phyloP scores from a whole-genome alignment of 192 early-diverging fungal genomes.

The Backusella psychrophila region DNA sequence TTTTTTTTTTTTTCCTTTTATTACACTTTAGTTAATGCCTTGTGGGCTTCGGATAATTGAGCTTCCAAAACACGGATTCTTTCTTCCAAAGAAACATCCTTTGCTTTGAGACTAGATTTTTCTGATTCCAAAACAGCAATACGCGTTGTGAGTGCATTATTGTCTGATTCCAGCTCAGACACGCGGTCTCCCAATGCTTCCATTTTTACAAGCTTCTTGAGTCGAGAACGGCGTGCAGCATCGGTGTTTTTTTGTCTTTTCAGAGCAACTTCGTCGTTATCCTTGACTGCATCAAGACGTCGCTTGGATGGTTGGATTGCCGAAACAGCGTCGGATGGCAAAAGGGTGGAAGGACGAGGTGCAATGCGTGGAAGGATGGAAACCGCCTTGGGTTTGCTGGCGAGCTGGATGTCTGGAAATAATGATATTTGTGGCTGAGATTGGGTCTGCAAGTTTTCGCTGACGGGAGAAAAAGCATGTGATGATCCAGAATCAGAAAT shows the following conservation, averaged over 20 bases:
- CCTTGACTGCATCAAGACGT: slow-evolving; percentile 2
- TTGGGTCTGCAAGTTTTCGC: neutral
- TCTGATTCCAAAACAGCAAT: slow-evolving; percentile 55
- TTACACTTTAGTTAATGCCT: slow-evolving; percentile 23
- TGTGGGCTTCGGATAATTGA: slow-evolving; percentile 38
- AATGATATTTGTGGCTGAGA: slow-evolving; percentile 4
- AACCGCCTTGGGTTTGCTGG: no score
- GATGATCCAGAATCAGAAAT: slow-evolving; percentile 11
- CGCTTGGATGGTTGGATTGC: slow-evolving; percentile 4
- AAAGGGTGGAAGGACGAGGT: neutral
- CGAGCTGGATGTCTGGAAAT: slow-evolving; percentile 12
- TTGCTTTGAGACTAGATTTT: slow-evolving; percentile 33
- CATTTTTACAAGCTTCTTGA: slow-evolving; percentile 76
- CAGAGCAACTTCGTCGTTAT: slow-evolving; percentile 31
- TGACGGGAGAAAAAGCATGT: neutral
- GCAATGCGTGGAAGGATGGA: neutral
- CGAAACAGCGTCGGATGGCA: neutral
- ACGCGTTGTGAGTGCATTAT: slow-evolving; percentile 54
- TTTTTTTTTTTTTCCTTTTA: neutral
- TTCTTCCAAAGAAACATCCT: slow-evolving; percentile 36
- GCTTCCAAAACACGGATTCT: slow-evolving; percentile 39
- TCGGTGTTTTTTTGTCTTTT: slow-evolving; percentile 76
- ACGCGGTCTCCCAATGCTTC: slow-evolving; percentile 74
- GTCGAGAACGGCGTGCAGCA: slow-evolving; percentile 83
- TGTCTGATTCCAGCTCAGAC: slow-evolving; percentile 71